These are phyloP conservation scores for Chamaecyparis obtusa DNA, from an alignment of 75 land plant genomes.

Conservation along the genomic window DNA sequence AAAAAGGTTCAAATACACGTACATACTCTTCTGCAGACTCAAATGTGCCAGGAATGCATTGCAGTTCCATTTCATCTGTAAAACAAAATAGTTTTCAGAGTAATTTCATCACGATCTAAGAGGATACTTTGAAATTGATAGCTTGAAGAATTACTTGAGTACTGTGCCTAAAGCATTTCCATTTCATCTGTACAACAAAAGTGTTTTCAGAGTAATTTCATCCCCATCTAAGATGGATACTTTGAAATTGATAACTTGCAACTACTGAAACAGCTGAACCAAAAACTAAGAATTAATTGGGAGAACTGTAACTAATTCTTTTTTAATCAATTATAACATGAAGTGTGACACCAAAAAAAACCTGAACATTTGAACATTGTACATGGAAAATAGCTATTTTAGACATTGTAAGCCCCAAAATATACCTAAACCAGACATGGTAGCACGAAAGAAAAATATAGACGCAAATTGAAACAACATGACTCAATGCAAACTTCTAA, in stretches of 20 bases:
- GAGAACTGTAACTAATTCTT: too few species aligned
- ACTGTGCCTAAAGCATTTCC: background rate
- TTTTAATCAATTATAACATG: background rate
- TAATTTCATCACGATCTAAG: background rate
- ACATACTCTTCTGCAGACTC: constrained; percentile 94
- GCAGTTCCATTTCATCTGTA: constrained; percentile 85
- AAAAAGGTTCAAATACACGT: constrained; percentile 91
- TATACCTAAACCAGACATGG: background rate
- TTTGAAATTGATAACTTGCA: too few species aligned
- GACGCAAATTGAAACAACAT: background rate
- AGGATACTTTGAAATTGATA: background rate
- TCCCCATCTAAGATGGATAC: too few species aligned
- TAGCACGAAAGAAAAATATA: background rate
- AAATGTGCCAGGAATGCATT: constrained; percentile 95
- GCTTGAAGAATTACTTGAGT: background rate
- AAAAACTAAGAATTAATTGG: too few species aligned
- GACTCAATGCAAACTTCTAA: background rate
- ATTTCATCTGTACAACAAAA: too few species aligned
- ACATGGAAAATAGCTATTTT: background rate
- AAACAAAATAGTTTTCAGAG: background rate
- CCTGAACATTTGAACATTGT: background rate
- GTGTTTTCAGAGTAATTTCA: too few species aligned
- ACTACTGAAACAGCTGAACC: too few species aligned
- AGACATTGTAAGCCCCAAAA: background rate
- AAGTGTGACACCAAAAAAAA: background rate